Percentiles rank a stretch among this genome's conserved stretches.
These are phyloP conservation scores for Suillus ampliporus DNA, from an alignment of 768 basidiomycete genomes.

Conservation along the genomic window DNA sequence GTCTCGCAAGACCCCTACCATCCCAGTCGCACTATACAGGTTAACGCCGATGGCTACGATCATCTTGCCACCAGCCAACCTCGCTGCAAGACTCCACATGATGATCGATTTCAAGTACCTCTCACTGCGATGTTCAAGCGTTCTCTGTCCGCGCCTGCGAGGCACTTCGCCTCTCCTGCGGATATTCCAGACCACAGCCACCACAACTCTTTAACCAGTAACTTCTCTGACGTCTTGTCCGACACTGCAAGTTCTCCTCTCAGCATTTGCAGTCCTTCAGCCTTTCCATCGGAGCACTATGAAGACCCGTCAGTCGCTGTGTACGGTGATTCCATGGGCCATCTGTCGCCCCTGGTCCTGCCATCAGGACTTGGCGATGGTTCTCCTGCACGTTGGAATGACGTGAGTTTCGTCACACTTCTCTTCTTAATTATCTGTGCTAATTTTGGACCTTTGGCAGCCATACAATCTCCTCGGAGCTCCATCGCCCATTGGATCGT, in stretches of 20 bases:
- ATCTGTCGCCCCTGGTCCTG: conserved; percentile 37
- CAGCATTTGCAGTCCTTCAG: conserved; percentile 14
- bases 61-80: conserved; percentile 15
- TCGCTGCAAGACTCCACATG: conserved; percentile 37
- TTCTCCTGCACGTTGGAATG: conserved; percentile 38
- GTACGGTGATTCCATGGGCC: conserved; percentile 29
- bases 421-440: conserved; percentile 16
- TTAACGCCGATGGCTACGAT: conserved; percentile 11
- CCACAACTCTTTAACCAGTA: conserved; percentile 33
- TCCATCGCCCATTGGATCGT: conserved; percentile 20
- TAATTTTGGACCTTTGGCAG: conserved; percentile 31
- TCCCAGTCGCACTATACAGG: background rate
- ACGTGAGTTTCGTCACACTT: conserved; percentile 31
- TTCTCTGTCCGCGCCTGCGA: conserved; percentile 59
- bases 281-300: conserved; percentile 24
- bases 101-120: conserved; percentile 49
- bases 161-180: conserved; percentile 23
- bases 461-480: conserved; percentile 40
- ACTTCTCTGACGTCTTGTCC: conserved; percentile 37
- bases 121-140: conserved; percentile 72
- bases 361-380: conserved; percentile 37
- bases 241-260: conserved; percentile 31
- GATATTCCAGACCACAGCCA: conserved; percentile 22
- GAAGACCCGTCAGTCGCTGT: conserved; percentile 29
- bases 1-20: background rate